Conservation (phyloP, 2,329 filamentous ascomycete species). For the Aquanectria penicillioides region DNA sequence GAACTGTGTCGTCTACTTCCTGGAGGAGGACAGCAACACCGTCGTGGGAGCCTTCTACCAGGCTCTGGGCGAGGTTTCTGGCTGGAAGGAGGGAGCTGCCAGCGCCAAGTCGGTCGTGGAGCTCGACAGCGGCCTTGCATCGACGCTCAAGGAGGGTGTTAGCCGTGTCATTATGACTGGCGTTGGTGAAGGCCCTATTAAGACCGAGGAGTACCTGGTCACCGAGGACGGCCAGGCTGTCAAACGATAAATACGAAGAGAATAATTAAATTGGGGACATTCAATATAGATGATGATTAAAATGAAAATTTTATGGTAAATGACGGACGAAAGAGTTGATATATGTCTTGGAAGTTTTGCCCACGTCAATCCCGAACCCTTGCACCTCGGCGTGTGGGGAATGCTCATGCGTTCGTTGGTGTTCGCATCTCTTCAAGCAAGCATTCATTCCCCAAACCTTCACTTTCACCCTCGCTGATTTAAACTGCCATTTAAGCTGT, state of each 20-base stretch:
- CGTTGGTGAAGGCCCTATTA: conserved; percentile 89
- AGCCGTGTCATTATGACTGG: conserved; percentile 90
- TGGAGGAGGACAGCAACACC: conserved; percentile 77
- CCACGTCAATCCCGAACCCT: too few relatives aligned
- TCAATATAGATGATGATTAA: not conserved
- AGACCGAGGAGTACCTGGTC: conserved; percentile 81
- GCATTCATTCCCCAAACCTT: too few relatives aligned
- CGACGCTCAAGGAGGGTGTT: conserved; percentile 79
- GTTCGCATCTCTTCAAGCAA: too few relatives aligned
- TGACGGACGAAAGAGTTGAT: too few relatives aligned
- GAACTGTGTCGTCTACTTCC: conserved; percentile 96
- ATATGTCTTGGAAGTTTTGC: too few relatives aligned
- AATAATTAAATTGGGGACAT: too few relatives aligned
- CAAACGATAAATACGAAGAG: conserved; percentile 42
- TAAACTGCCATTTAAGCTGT: too few relatives aligned
- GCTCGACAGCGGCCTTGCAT: conserved; percentile 72
- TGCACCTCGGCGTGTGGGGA: too few relatives aligned
- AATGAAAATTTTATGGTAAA: too few relatives aligned
- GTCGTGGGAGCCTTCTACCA: conserved; percentile 84
- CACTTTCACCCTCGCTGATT: too few relatives aligned
- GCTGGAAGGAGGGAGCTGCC: conserved; percentile 73
- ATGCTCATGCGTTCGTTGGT: too few relatives aligned
- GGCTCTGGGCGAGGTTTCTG: conserved; percentile 70
- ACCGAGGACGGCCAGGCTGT: conserved; percentile 69
- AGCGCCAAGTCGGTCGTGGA: conserved; percentile 64